Conservation (phyloP, 768 basidiomycete species). For the Russula sp. region DNA sequence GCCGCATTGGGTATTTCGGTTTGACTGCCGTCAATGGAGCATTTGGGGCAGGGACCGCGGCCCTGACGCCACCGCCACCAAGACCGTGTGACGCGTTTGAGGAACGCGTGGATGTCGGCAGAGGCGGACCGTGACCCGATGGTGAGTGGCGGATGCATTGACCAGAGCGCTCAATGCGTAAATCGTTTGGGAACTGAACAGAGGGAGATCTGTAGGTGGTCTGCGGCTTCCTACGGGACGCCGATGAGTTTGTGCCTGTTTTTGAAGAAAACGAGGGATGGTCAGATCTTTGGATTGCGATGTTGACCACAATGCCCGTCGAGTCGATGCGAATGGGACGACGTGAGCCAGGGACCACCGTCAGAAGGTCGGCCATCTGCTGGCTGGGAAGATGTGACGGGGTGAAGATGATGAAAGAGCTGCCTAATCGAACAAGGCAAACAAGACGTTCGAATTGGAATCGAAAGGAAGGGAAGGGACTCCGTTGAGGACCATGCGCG, state of each 20-base stretch:
- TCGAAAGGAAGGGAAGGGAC: neutral
- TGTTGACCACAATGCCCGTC: constrained; percentile 17
- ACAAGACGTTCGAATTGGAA: neutral
- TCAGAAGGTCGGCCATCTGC: constrained; percentile 15
- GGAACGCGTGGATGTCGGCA: neutral
- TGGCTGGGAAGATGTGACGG: neutral
- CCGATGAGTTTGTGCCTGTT: constrained; percentile 5
- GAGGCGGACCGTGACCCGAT: constrained; percentile 8
- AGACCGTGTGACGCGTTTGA: constrained; percentile 6
- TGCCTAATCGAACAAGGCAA: neutral
- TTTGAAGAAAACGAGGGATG: constrained; percentile 14
- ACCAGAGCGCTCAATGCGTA: constrained; percentile 21
- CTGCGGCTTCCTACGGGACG: constrained; percentile 20
- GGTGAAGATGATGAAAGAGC: neutral
- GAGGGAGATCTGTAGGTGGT: constrained; percentile 22
- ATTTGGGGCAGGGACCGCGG: neutral
- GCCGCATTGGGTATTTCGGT: constrained; percentile 16
- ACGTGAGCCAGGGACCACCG: constrained; percentile 21
- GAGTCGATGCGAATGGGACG: constrained; percentile 21
- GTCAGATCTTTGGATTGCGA: constrained; percentile 8
- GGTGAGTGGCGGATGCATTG: constrained; percentile 3
- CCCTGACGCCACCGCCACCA: neutral
- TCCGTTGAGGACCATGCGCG: neutral
- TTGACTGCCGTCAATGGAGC: neutral
- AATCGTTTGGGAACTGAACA: constrained; percentile 12